phyloP scores from a whole-genome alignment of 1,284 basidiomycete genomes.

The Leccinum huronense region DNA sequence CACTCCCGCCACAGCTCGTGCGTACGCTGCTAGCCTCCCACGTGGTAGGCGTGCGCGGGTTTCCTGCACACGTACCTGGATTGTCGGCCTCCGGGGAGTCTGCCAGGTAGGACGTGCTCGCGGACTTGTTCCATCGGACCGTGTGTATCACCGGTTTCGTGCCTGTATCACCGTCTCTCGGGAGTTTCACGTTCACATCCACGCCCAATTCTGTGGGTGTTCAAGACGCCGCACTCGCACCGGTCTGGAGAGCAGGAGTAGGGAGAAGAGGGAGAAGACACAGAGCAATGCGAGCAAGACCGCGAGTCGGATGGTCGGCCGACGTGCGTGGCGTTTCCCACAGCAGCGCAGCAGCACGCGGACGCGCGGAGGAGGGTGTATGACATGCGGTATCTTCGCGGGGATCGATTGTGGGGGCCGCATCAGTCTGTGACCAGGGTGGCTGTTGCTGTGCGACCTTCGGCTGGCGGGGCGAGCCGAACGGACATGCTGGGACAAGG shows the following conservation, averaged over 20 bases:
- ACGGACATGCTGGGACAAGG: not conserved
- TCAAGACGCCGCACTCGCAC: not conserved
- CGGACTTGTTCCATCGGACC: constrained; percentile 38
- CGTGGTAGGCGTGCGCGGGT: constrained; percentile 19
- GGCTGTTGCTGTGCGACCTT: not conserved
- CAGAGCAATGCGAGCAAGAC: not conserved
- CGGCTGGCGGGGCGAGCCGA: not conserved
- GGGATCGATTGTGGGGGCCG: constrained; percentile 47
- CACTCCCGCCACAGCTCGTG: constrained; percentile 33
- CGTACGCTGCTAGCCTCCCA: constrained; percentile 28
- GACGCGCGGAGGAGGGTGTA: constrained; percentile 46
- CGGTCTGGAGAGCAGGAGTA: not conserved
- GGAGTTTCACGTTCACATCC: not conserved
- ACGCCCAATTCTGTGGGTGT: too few relatives aligned
- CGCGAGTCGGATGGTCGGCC: not conserved
- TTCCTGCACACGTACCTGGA: constrained; percentile 26
- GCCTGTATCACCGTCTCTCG: constrained; percentile 22
- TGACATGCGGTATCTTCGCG: constrained; percentile 45
- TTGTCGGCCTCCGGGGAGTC: constrained; percentile 22
- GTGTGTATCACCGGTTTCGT: constrained; percentile 41
- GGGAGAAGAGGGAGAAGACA: not conserved
- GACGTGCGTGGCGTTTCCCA: constrained; percentile 10
- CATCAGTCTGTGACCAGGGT: constrained; percentile 35
- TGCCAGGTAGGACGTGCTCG: constrained; percentile 24
- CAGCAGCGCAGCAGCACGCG: constrained; percentile 24